Percentiles rank a stretch among this genome's conserved stretches.
Conservation (phyloP, 2,329 filamentous ascomycete species). For the Nothopassalora personata region DNA sequence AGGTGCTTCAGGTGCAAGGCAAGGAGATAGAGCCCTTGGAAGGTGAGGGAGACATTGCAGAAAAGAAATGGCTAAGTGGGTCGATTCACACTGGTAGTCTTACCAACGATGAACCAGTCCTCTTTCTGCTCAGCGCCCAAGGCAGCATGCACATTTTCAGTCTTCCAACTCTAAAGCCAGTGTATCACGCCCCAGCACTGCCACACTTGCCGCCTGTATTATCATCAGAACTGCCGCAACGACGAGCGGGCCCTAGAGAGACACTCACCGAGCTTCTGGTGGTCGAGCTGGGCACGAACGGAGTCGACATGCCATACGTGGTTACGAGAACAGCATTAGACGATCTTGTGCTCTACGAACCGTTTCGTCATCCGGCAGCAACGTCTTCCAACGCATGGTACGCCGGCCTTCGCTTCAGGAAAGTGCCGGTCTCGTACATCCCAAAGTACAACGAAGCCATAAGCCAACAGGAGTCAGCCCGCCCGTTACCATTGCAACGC, state of each 20-base stretch:
- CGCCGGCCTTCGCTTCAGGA: conserved; percentile 66
- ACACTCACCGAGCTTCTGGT: conserved; percentile 73
- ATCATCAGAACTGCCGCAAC: conserved; percentile 63
- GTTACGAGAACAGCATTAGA: conserved; percentile 74
- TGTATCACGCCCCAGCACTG: conserved; percentile 72
- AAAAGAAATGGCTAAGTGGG: conserved; percentile 73
- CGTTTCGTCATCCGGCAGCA: conserved; percentile 51
- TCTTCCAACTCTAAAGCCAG: conserved; percentile 65
- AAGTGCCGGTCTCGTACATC: conserved; percentile 63
- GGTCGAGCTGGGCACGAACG: conserved; percentile 74
- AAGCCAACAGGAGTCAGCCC: conserved; percentile 43
- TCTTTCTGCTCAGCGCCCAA: conserved; percentile 72
- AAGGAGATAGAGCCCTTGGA: conserved; percentile 58
- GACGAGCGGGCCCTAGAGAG: conserved; percentile 67
- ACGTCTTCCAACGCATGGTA: conserved; percentile 37
- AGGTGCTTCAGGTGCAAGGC: conserved; percentile 65
- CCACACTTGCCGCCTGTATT: conserved; percentile 72
- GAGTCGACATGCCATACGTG: conserved; percentile 67
- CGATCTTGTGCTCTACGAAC: conserved; percentile 83
- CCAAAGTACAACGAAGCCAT: conserved; percentile 53
- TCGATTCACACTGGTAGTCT: conserved; percentile 70
- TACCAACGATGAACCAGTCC: conserved; percentile 52
- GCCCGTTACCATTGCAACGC: conserved; percentile 48
- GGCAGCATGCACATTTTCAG: conserved; percentile 69
- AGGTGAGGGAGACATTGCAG: conserved; percentile 59